These are phyloP conservation scores for Sarcodon sp. DNA, from an alignment of 768 basidiomycete species.

Conservation along the genomic window DNA sequence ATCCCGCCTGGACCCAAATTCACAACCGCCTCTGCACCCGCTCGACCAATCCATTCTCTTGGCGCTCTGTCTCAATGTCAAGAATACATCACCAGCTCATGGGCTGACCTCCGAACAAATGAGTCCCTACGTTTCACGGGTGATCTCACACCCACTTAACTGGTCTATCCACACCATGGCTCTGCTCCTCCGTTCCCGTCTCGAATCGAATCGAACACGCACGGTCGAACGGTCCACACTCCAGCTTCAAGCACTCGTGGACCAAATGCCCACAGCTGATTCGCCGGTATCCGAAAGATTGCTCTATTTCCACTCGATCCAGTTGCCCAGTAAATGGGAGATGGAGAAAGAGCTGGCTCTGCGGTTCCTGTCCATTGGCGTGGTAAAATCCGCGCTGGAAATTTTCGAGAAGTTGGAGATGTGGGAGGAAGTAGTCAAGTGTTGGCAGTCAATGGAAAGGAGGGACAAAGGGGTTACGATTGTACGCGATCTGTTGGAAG, in stretches of 20 bases:
- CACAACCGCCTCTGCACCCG: constrained; percentile 81
- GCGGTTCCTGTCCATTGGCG: constrained; percentile 76
- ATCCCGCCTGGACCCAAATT: constrained; percentile 64
- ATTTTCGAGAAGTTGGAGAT: constrained; percentile 93
- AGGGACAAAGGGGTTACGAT: constrained; percentile 68
- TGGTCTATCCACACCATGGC: constrained; percentile 98
- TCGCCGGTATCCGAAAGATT: constrained; percentile 65
- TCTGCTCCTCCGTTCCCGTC: constrained; percentile 81
- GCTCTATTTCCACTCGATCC: constrained; percentile 66
- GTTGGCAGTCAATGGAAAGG: constrained; percentile 73
- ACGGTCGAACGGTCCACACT: constrained; percentile 89
- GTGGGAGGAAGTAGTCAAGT: constrained; percentile 96
- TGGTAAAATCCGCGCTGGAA: constrained; percentile 80
- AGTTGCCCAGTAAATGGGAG: constrained; percentile 86
- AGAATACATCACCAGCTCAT: constrained; percentile 80
- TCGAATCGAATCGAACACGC: constrained; percentile 78
- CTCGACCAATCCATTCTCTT: constrained; percentile 91
- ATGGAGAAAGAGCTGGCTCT: constrained; percentile 83
- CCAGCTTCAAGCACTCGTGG: constrained; percentile 90
- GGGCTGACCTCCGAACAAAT: constrained; percentile 90
- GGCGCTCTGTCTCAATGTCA: constrained; percentile 79
- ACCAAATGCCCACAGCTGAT: constrained; percentile 90
- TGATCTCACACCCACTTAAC: constrained; percentile 80
- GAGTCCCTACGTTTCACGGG: constrained; percentile 81
- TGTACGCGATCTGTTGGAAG: constrained; percentile 78